Percentiles rank a stretch among this genome's conserved stretches.
Conservation (phyloP, 2,329 filamentous ascomycete species). For the Aspergillus neotritici region DNA sequence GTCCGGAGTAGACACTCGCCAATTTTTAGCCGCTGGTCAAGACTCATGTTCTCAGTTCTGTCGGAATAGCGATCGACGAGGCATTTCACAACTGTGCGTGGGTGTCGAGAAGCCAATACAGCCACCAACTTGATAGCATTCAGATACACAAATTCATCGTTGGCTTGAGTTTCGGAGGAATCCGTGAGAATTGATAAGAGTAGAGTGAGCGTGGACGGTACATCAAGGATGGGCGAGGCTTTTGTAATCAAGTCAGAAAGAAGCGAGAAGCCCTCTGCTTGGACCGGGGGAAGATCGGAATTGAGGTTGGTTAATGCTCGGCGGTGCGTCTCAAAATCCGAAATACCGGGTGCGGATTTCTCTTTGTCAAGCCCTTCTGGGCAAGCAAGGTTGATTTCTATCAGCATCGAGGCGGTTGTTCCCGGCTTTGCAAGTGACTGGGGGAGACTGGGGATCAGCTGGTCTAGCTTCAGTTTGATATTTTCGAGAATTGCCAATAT, state of each 20-base stretch:
- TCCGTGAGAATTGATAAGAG: conserved; percentile 37
- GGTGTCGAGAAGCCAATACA: conserved; percentile 37
- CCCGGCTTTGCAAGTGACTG: conserved; percentile 31
- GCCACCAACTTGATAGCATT: conserved; percentile 41
- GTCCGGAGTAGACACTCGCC: conserved; percentile 39
- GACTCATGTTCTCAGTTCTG: conserved; percentile 28
- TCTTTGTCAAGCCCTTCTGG: conserved; percentile 19
- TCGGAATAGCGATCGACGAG: conserved; percentile 39
- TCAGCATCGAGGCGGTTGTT: conserved; percentile 38
- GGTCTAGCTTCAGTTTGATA: conserved; percentile 33
- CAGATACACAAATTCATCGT: conserved; percentile 41
- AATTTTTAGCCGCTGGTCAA: conserved; percentile 39
- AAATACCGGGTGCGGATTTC: conserved; percentile 20
- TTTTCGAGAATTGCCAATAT: conserved; percentile 25
- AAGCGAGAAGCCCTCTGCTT: conserved; percentile 40
- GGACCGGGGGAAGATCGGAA: conserved; percentile 37
- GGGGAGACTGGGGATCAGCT: conserved; percentile 31
- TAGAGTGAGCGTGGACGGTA: conserved; percentile 37
- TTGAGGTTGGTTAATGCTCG: conserved; percentile 38
- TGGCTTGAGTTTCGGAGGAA: conserved; percentile 24
- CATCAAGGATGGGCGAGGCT: conserved; percentile 39
- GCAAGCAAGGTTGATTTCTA: conserved; percentile 36
- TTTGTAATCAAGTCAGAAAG: conserved; percentile 36
- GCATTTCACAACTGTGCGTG: conserved; percentile 37
- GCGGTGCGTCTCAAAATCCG: conserved; percentile 38